Evolutionary conservation across 2,329 filamentous ascomycete genomes (phyloP).

Genomic region (Colletotrichum cuscutae): DNA sequence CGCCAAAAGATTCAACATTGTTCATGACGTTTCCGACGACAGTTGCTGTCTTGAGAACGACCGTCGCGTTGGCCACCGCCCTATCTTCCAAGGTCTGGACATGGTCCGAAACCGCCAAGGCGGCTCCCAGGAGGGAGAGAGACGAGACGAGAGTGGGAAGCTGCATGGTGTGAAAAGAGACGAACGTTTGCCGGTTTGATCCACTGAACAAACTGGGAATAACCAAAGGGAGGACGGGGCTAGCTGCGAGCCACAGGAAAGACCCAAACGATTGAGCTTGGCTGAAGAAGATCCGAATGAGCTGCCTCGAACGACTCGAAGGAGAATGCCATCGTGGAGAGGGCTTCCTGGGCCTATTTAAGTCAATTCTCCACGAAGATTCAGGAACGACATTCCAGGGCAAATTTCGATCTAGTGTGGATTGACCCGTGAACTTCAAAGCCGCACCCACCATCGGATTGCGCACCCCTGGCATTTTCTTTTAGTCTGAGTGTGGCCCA

Average conservation of each 20-base stretch:
- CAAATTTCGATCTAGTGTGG: slow-evolving; percentile 2
- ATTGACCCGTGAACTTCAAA: slow-evolving; percentile 5
- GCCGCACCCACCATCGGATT: slow-evolving; percentile 15
- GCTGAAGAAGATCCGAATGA: slow-evolving; percentile 15
- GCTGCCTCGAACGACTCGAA: slow-evolving; percentile 8
- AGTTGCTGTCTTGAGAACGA: slow-evolving; percentile 36
- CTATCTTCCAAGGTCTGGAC: slow-evolving; percentile 24
- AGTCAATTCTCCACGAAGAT: not conserved
- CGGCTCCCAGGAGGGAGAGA: slow-evolving; percentile 22
- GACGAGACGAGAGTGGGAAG: slow-evolving; percentile 25
- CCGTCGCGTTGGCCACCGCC: slow-evolving; percentile 26
- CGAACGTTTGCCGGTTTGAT: not conserved
- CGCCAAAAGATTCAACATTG: slow-evolving; percentile 67
- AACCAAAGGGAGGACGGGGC: not conserved
- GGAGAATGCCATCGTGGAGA: not conserved
- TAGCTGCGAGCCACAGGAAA: not conserved
- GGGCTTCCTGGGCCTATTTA: slow-evolving; percentile 17
- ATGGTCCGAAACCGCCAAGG: slow-evolving; percentile 18
- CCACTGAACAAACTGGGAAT: not conserved
- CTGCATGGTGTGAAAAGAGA: slow-evolving; percentile 13
- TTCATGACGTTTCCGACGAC: slow-evolving; percentile 38
- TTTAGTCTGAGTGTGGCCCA: not conserved
- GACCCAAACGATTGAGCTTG: slow-evolving; percentile 17
- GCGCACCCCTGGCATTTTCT: not conserved
- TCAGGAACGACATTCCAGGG: not conserved